Base-by-base conservation (phyloP, 23 red algal genomes). In the Gracilaria domingensis region DNA sequence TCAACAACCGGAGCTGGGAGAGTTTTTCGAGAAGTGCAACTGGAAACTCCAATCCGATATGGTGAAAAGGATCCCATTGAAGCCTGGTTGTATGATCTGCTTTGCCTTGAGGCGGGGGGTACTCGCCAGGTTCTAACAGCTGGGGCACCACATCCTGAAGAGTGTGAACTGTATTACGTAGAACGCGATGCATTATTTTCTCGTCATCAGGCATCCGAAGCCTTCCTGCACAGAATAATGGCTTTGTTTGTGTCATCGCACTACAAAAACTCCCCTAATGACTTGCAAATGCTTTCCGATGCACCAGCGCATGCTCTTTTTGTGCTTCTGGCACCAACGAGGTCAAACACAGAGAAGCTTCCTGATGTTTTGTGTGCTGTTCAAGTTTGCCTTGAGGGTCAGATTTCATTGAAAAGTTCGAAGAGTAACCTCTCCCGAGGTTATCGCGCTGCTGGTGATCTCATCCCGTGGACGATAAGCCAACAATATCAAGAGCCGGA, bases 241-340 rank as follows among this genome's bases (percentile, higher is more conserved):
- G 94, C 94, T 25, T 90, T 99, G 24, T 99, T 99, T 86, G 94
- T 99, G 35, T 79, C 89, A 12, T 93, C 87, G 58, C 97, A 99
- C 61, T 99, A 99, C 84, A 99, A 99, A 49, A 99, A 99, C 84
- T 91, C 97, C 1, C 97, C 97, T 26, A 96, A 96, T 50, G 97
- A 99, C 83, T 85, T 99, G 83, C 93, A 95, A 81, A 94, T 99
- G 90, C 80, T 96, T 40, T 89, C 88, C 23, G 97, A 99, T 74
- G 97, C 97, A 23, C 93, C 97, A 16, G 94, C 91, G 0, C 97
- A 99, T 77, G 91, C 75, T 39, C 69, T 99, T 36, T 99, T 93
- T 75, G 97, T 99, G n/a, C 66, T 99, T 28, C 86, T 99, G 5
- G 97, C 77, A 29, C 97, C 97, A 18, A 85, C 94, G 47, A 37